phyloP scores from a whole-genome alignment of 768 basidiomycete genomes.

The Xerocomus spinulosus region DNA sequence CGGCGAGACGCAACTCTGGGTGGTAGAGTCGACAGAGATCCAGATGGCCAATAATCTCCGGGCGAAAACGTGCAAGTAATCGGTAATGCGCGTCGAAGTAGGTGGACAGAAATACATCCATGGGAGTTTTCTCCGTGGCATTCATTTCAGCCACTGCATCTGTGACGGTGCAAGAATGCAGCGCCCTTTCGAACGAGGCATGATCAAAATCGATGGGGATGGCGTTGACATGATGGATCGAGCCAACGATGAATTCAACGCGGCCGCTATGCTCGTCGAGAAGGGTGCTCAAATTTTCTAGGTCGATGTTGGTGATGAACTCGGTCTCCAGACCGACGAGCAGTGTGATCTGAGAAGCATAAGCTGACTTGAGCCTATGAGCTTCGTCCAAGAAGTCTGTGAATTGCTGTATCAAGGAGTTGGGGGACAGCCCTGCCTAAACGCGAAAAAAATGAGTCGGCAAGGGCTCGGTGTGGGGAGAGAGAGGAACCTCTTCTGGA shows the following conservation, averaged over 20 bases:
- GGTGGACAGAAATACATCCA: constrained; percentile 47
- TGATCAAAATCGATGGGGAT: constrained; percentile 92
- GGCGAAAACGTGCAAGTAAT: constrained; percentile 64
- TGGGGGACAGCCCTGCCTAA: constrained; percentile 53
- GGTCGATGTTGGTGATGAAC: constrained; percentile 66
- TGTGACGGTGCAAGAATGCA: constrained; percentile 41
- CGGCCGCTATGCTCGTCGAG: constrained; percentile 43
- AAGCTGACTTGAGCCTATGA: constrained; percentile 60
- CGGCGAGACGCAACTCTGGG: constrained; percentile 53
- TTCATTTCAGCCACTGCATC: constrained; percentile 24
- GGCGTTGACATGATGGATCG: constrained; percentile 83
- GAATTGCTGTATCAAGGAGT: constrained; percentile 60
- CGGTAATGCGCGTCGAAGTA: constrained; percentile 88
- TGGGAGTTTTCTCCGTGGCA: constrained; percentile 25
- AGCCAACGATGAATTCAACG: constrained; percentile 89
- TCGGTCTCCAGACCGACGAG: constrained; percentile 94
- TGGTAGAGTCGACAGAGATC: constrained; percentile 88
- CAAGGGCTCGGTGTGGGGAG: constrained; percentile 5
- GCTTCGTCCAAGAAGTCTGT: constrained; percentile 73
- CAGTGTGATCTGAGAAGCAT: constrained; percentile 64
- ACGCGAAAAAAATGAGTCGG: constrained; percentile 14
- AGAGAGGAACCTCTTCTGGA: constrained; percentile 80
- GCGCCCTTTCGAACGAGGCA: constrained; percentile 58
- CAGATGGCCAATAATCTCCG: constrained; percentile 90
- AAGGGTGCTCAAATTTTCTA: constrained; percentile 51